A percentile compares a stretch with the other conserved stretches of the same genome.
These are phyloP conservation scores for Trametes versicolor DNA, from an alignment of 1,284 basidiomycete species.

Conservation along the genomic window DNA sequence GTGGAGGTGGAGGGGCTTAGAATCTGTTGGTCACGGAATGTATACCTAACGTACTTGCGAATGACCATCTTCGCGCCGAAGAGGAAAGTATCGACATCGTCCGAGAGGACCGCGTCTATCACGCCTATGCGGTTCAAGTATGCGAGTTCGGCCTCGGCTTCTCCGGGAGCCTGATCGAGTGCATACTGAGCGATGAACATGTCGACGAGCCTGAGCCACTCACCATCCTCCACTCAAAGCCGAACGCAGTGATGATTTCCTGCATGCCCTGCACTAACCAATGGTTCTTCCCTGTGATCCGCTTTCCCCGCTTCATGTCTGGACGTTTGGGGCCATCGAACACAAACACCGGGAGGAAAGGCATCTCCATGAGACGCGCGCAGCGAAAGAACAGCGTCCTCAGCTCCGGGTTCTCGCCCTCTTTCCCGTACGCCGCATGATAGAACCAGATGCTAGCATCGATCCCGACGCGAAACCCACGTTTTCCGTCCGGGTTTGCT, in stretches of 20 bases:
- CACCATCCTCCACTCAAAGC: constrained; percentile 87
- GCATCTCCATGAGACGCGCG: constrained; percentile 77
- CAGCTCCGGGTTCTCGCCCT: constrained; percentile 83
- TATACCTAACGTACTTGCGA: constrained; percentile 64
- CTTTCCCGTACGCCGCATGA: constrained; percentile 76
- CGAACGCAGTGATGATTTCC: constrained; percentile 86
- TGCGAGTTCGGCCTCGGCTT: constrained; percentile 97
- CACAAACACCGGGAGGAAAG: constrained; percentile 90
- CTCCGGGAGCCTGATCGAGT: constrained; percentile 80
- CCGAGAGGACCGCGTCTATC: constrained; percentile 91
- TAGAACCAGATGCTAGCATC: constrained; percentile 88
- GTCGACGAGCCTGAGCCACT: constrained; percentile 40
- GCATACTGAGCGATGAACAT: neutral
- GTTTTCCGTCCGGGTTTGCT: constrained; percentile 61
- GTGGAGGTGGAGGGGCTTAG: constrained; percentile 32
- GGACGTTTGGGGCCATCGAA: constrained; percentile 94
- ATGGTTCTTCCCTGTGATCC: constrained; percentile 69
- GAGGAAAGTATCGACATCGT: constrained; percentile 93
- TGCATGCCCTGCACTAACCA: constrained; percentile 78
- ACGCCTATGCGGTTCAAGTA: constrained; percentile 83
- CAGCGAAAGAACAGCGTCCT: constrained; percentile 81
- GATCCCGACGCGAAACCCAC: constrained; percentile 79
- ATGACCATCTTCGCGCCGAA: constrained; percentile 89
- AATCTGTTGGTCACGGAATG: neutral
- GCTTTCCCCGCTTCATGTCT: constrained; percentile 82